Evolutionary conservation across 148 eudicot species (phyloP), one percentile per base, ranked within the genome.

Genomic region (Cornus controversa): DNA sequence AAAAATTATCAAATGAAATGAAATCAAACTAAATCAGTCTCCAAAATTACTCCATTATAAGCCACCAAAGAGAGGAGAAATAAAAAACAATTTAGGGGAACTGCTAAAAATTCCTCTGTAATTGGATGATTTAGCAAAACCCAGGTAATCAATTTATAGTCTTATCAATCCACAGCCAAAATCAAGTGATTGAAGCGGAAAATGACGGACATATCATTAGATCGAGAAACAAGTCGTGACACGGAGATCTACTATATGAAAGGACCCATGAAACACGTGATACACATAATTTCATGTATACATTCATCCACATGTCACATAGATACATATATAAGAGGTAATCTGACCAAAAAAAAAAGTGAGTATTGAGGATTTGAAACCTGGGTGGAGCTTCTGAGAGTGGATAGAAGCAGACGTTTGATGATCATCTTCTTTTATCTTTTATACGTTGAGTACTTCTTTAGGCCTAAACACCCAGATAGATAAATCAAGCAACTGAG

Each of bases 381-480:
- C 64, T 60, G 18, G 69, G 76, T 34, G 68, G 71, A 40, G 54
- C 72, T 70, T 66, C 84, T 84, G 80, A 78, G 72, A 69, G 83
- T 29, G 47, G 82, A 80, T 77, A 75, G 85, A 76, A 87, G 58
- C 28, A 87, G 75, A 75, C 69, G 77, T 68, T 69, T 76, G 78
- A 82, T 76, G 71, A 63, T 29, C 71, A 74, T 75, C 45, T 40
- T 22, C 62, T 57, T 18, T 50, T n/a, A n/a, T n/a, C 64, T 8
- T 57, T 11, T 2, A 16, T 50, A 15, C 7, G 7, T 47, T 47
- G 14, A 47, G 4, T 36, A 36, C 4, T 36, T 2, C 2, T 40
- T 40, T 40, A 40, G 45, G 10, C 34, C 34, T 5, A 31, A 31
- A 31, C 4, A 31, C 34, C 34, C 9, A 40, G 45, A 40, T 36